Base-by-base conservation (phyloP, 2,329 filamentous ascomycete genomes). In the Elsinoe ampelina region DNA sequence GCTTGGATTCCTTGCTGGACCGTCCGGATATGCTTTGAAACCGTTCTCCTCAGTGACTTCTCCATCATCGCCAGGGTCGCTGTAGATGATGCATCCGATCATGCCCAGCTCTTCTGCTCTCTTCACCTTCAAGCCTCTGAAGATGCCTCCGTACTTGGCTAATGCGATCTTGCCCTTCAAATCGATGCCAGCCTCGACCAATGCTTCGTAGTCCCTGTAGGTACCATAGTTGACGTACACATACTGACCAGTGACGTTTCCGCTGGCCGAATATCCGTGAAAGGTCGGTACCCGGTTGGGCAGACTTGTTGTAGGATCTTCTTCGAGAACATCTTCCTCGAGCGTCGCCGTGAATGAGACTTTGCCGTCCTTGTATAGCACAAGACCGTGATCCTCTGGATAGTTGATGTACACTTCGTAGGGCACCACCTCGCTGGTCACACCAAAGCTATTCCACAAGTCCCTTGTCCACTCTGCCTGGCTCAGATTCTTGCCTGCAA, bases 191-290 rank as follows among this genome's bases (percentile, higher is more conserved):
- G 87, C 85, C 38, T 82, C 78, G 42, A 86, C 66, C 12, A 97
- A 77, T 61, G 95, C 89, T 63, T 93, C 86, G 62, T 85, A 97
- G 68, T 97, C 92, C 61, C 80, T 74, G 67, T 85, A 95, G 0
- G 87, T 93, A 54, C 91, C 92, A 66, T 93, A 95, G 71, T 96
- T 96, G 68, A 88, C 89, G 66, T 86, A 97, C 32, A 95, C 87
- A 62, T 88, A 93, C 12, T 83, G 81, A 2, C 83, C 89, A 0
- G 92, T 96, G 48, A 95, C 92, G 69, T 97, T 95, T 26, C 92
- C 92, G 59, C 79, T 91, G 3, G 90, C 90, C 3, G 89, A 95
- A 71, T 96, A 97, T 55, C 92, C 93, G 67, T 97, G 92, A 74
- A 97, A 97, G 0, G 86, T 92, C 17, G 59, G 64, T 17, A 66